These are phyloP conservation scores for Hypoxylon sp. DNA, from an alignment of 2,329 filamentous ascomycete genomes.

Conservation along the genomic window DNA sequence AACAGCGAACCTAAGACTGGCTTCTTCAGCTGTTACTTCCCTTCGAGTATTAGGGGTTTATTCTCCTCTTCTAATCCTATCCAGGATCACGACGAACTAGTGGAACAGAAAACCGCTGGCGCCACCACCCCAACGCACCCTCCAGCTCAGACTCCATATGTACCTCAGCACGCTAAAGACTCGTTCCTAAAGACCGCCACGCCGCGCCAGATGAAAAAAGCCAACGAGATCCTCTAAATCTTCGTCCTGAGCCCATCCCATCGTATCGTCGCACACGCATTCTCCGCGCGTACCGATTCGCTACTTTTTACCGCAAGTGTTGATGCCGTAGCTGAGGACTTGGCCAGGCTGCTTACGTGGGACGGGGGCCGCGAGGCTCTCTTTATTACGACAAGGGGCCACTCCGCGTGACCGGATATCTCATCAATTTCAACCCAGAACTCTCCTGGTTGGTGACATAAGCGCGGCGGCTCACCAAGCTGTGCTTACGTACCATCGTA, in stretches of 20 bases:
- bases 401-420: background rate
- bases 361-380: constrained; percentile 15
- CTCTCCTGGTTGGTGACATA: constrained; percentile 24
- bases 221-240: constrained; percentile 55
- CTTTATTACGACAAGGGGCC: background rate
- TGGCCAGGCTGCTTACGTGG: constrained; percentile 17
- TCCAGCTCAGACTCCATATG: constrained; percentile 42
- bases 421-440: background rate
- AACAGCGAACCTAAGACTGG: background rate
- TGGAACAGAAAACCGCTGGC: constrained; percentile 8
- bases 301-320: background rate
- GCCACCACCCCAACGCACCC: constrained; percentile 1
- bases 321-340: background rate
- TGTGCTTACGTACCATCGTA: constrained; percentile 20
- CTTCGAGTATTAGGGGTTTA: background rate
- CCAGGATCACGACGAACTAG: background rate
- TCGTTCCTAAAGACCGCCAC: constrained; percentile 62
- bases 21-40: background rate
- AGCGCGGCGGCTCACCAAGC: constrained; percentile 23
- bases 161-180: constrained; percentile 60
- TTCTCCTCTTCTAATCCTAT: constrained; percentile 2
- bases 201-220: constrained; percentile 57
- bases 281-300: background rate
- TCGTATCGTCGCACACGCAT: background rate
- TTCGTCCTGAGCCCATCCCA: background rate